A percentile compares a stretch with the other conserved stretches of the same genome.
These are phyloP conservation scores for Hypoxylon fragiforme DNA, from an alignment of 495 filamentous ascomycete genomes.

Conservation along the genomic window DNA sequence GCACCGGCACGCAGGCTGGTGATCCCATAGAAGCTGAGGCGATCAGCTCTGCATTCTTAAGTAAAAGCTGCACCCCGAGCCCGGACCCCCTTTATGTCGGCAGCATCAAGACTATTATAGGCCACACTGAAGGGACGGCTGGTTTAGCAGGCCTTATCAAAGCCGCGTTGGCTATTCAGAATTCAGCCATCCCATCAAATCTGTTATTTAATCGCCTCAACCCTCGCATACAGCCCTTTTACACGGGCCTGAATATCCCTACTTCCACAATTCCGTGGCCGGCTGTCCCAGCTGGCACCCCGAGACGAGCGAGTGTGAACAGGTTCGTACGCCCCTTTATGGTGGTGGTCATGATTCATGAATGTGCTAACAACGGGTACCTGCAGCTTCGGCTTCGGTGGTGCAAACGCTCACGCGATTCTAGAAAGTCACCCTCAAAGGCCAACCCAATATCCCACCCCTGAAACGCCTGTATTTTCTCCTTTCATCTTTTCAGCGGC, in stretches of 20 bases:
- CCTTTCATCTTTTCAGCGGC: constrained; percentile 16
- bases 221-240: constrained; percentile 33
- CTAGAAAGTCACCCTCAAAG: constrained; percentile 36
- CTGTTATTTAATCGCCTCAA: constrained; percentile 52
- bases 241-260: constrained; percentile 40
- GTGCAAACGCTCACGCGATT: constrained; percentile 55
- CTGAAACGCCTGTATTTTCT: neutral
- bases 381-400: constrained; percentile 53
- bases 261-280: constrained; percentile 38
- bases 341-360: neutral
- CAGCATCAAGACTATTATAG: constrained; percentile 56
- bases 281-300: neutral
- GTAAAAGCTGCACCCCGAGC: constrained; percentile 16
- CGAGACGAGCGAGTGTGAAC: constrained; percentile 28
- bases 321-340: neutral
- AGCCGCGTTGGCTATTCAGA: constrained; percentile 48
- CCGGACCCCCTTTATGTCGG: constrained; percentile 43
- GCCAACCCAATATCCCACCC: neutral
- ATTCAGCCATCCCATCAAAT: constrained; percentile 46
- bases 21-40: constrained; percentile 55
- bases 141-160: constrained; percentile 59
- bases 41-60: constrained; percentile 42
- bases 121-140: constrained; percentile 55
- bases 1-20: constrained; percentile 56
- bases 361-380: neutral